Base-by-base conservation (phyloP, 495 filamentous ascomycete species). In the Chaetomium cochliodes region DNA sequence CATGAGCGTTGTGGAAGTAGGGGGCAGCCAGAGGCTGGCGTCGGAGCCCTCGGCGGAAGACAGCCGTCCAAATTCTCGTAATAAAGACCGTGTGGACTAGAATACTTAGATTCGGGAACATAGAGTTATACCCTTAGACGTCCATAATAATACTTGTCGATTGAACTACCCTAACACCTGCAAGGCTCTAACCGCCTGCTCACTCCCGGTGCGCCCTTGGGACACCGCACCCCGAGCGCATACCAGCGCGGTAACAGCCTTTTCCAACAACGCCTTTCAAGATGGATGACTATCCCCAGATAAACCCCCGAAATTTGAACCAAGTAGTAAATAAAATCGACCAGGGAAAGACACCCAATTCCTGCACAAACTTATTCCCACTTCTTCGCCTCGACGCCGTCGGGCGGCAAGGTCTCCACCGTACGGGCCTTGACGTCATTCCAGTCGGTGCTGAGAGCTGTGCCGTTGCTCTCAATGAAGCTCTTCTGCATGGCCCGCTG, bases 401-500 rank as follows among this genome's bases (percentile, higher is more conserved):
- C 88, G 0, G 93, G 90, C 28, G 92, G 90, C 25, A 80, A 77
- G 8, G 87, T 87, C 76, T 90, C 84, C 61, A 96, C 89, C 46
- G 79, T 88, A 37, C 85, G 85, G 63, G 81, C 86, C 20, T 85
- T 84, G 49, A 97, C 94, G 66, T 97, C 92, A 1, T 77, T 75
- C 94, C 94, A 98, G 67, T 93, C 90, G 1, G 96, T 98, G 73
- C 93, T 97, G 65, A 98, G 77, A 2, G 92, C 86, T 0, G 94
- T 98, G 1, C 94, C 94, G 67, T 93, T 91, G 73, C 92, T 97
- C 79, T 98, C 94, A 25, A 86, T 75, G 70, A 90, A 98, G 74
- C 92, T 96, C 84, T 98, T 98, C 85, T 96, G 91, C 94, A 98
- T 98, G 3, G 94, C 94, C 4, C 92, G 84, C 69, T 84, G 86